Evolutionary conservation across 768 basidiomycete genomes (phyloP), one percentile per base, ranked within the genome.

Genomic region (Tulasnella sp.): DNA sequence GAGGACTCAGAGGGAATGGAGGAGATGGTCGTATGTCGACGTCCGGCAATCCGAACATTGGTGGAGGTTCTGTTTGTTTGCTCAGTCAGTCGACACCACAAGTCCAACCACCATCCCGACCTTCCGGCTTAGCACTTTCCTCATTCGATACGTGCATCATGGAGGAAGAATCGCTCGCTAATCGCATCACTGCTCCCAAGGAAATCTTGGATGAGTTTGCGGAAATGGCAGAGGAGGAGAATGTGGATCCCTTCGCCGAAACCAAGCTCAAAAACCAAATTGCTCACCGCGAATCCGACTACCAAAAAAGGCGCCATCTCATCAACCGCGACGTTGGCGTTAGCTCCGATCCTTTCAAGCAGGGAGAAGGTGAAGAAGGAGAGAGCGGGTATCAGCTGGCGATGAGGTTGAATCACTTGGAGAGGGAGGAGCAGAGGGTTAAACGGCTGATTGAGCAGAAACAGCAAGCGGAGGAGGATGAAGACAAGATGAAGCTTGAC

Each of bases 131-230:
- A 25, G 3, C 58, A 64, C 31, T 34, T 12, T 64, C 12, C 58
- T 64, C 58, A 64, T 14, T 34, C 31, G 29, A 64, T 11, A 22
- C 31, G 29, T 12, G 31, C 58, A 64, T 25, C 58, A 71, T 71
- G 67, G 75, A 76, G 69, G 75, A 76, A 76, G 75, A 76, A 5
- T 70, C 75, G 14, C 75, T 76, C 67, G 42, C 67, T 29, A 76
- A 76, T 52, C 75, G 75, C 17, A 76, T 76, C 83, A 95, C 96
- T 78, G 97, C 88, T 64, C 94, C 96, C 15, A 96, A 93, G 85
- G 96, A 99, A 77, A 86, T 99, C 72, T 88, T 99, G 52, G 89
- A 94, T 82, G 97, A 99, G 84, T 97, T 99, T 79, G 92, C 91
- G 37, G 91, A 95, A 76, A 88, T 96, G 82, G 95, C 94, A 19